Evolutionary conservation across 768 basidiomycete genomes (phyloP).

Genomic region (Calocybe gangraenosa): DNA sequence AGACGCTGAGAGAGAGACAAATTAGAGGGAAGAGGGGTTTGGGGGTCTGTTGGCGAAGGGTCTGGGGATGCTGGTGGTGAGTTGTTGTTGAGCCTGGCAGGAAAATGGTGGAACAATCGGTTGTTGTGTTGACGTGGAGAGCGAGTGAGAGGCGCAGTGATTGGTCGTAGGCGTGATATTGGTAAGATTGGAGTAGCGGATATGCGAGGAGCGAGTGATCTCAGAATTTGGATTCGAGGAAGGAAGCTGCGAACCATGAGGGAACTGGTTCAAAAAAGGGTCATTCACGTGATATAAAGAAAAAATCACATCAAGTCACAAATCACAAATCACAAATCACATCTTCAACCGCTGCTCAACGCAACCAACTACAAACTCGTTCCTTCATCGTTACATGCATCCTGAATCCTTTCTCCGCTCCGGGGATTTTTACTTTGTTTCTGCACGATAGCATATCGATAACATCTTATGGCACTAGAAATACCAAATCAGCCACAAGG

Average conservation of each 20-base stretch:
- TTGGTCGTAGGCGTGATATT: slow-evolving; percentile 30
- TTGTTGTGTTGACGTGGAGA: slow-evolving; percentile 25
- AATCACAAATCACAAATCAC: too few species aligned
- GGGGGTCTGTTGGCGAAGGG: slow-evolving; percentile 22
- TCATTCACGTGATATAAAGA: too few species aligned
- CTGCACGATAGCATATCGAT: slow-evolving; percentile 48
- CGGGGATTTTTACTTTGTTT: slow-evolving; percentile 32
- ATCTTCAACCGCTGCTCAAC: too few species aligned
- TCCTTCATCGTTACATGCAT: slow-evolving; percentile 46
- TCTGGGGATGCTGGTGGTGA: slow-evolving; percentile 30
- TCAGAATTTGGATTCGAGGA: slow-evolving; percentile 41
- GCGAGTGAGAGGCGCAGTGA: slow-evolving; percentile 19
- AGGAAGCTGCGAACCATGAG: slow-evolving; percentile 37
- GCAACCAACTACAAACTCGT: too few species aligned
- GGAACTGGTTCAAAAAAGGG: neutral
- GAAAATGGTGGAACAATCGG: slow-evolving; percentile 48
- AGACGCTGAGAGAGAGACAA: slow-evolving; percentile 65
- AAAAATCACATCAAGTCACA: too few species aligned
- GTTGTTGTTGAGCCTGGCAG: slow-evolving; percentile 39
- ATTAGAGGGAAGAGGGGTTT: slow-evolving; percentile 38
- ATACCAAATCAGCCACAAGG: slow-evolving; percentile 31
- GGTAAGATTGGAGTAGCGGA: slow-evolving; percentile 51
- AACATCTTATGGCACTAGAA: slow-evolving; percentile 27
- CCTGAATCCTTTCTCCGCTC: slow-evolving; percentile 20
- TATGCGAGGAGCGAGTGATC: slow-evolving; percentile 39